Conservation (phyloP, 2,329 filamentous ascomycete species). For the Trichoderma sp. region DNA sequence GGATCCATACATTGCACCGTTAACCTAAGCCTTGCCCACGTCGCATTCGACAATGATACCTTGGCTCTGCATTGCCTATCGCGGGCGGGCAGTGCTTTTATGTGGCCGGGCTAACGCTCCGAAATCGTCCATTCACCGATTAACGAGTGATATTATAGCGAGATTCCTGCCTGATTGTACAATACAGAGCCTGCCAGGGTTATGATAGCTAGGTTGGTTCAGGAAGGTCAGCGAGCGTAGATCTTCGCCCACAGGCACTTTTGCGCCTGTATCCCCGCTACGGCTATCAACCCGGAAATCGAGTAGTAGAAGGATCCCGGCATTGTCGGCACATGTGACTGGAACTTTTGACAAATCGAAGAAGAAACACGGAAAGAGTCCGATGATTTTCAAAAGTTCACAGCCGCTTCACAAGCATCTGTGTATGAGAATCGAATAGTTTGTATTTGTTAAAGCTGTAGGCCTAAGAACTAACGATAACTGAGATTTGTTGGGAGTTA, state of each 20-base stretch:
- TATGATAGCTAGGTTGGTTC: constrained; percentile 2
- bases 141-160: not conserved
- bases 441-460: not conserved
- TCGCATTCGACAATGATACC: not conserved
- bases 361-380: not conserved
- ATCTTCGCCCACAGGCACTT: constrained; percentile 1
- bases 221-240: constrained; percentile 6
- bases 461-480: not conserved
- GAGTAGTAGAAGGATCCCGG: not conserved
- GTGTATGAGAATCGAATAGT: too few species aligned
- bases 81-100: not conserved
- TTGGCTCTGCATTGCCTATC: not conserved
- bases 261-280: not conserved
- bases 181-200: not conserved
- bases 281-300: not conserved
- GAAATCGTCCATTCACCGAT: constrained; percentile 4
- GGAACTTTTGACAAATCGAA: constrained; percentile 13
- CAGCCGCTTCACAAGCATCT: too few species aligned
- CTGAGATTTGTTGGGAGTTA: not conserved
- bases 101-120: not conserved
- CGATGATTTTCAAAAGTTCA: not conserved
- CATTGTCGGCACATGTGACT: constrained; percentile 11
- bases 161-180: not conserved
- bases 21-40: not conserved
- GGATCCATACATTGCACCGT: not conserved